Evolutionary conservation across 2,329 filamentous ascomycete species (phyloP), one percentile per base, ranked within the genome.

Genomic region (Colletotrichum cordylinicola): DNA sequence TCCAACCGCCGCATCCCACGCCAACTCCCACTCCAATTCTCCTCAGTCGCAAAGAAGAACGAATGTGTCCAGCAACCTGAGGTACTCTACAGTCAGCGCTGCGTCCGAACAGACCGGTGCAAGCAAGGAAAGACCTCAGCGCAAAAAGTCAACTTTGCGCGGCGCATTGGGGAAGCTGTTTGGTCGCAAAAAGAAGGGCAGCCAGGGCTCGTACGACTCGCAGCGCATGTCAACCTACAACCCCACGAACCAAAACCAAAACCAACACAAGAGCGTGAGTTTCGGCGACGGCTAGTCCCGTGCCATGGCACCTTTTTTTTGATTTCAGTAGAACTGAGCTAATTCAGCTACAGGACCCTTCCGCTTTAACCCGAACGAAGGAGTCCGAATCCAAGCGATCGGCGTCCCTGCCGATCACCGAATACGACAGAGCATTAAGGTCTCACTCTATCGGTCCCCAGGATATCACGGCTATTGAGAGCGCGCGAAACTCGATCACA

Each of bases 391-490:
- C 86, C 21, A 90, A 92, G 79, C 89, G 91, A 71, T 91, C 91
- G 9, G 86, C 87, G 6, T 93, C 92, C 7, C 79, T 92, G 37
- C 91, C 91, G 10, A 87, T 93, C 67, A 91, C 88, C 61, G 91
- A 93, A 79, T 91, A 89, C 77, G 90, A 92, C 76, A 87, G 89
- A 58, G 91, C 91, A 3, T 81, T 93, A 48, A 87, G 91, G 60
- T 93, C 91, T 15, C 91, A 93, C 80, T 92, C 91, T 3, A 84
- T 92, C 55, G 89, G 90, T 2, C 88, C 88, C 3, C 88, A 90
- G 48, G 90, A 91, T 78, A 88, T 89, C 29, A 84, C 87, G 39
- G 88, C 86, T 48, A 90, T 90, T 29, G 88, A 89, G 72, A 90
- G 87, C 73, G 88, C 87, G 4, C 88, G 90, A 29, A 90, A 88